Conservation (phyloP, 371 early-diverging fungal genomes). For the Actinomortierella wolfii region DNA sequence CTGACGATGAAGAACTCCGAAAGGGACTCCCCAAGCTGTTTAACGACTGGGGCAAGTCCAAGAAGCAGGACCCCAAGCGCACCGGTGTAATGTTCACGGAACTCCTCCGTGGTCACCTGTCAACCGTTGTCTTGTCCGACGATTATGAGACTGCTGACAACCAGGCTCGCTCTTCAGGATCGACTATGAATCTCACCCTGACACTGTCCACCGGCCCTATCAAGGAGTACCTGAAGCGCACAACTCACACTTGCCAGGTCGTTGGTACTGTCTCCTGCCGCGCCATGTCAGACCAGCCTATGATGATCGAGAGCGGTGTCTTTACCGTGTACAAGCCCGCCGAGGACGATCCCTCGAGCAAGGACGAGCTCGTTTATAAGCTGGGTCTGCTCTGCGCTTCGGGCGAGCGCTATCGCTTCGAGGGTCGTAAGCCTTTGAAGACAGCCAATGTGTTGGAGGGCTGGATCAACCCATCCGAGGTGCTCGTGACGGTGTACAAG, state of each 20-base stretch:
- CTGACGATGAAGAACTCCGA: slow-evolving; percentile 8
- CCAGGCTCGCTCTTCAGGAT: slow-evolving; percentile 46
- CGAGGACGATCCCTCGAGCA: slow-evolving; percentile 41
- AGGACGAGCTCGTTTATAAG: slow-evolving; percentile 43
- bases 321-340: slow-evolving; percentile 38
- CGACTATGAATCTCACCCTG: slow-evolving; percentile 41
- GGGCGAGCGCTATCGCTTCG: slow-evolving; percentile 44
- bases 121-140: slow-evolving; percentile 43
- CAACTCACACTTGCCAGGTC: slow-evolving; percentile 37
- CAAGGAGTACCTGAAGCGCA: slow-evolving; percentile 30
- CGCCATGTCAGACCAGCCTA: slow-evolving; percentile 50
- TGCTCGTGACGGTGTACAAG: slow-evolving; percentile 46
- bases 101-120: slow-evolving; percentile 47
- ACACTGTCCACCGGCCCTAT: slow-evolving; percentile 38
- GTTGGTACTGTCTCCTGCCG: slow-evolving; percentile 49
- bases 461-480: slow-evolving; percentile 43
- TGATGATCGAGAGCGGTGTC: slow-evolving; percentile 47
- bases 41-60: slow-evolving; percentile 22
- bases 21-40: slow-evolving; percentile 14
- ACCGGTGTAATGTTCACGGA: slow-evolving; percentile 46
- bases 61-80: slow-evolving; percentile 15
- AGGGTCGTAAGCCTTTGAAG: slow-evolving; percentile 46
- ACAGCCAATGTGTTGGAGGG: slow-evolving; percentile 30
- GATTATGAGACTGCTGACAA: slow-evolving; percentile 41
- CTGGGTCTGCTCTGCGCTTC: slow-evolving; percentile 36